Evolutionary conservation across 345 rosid genomes (phyloP).

Genomic region (Corchorus olitorius): DNA sequence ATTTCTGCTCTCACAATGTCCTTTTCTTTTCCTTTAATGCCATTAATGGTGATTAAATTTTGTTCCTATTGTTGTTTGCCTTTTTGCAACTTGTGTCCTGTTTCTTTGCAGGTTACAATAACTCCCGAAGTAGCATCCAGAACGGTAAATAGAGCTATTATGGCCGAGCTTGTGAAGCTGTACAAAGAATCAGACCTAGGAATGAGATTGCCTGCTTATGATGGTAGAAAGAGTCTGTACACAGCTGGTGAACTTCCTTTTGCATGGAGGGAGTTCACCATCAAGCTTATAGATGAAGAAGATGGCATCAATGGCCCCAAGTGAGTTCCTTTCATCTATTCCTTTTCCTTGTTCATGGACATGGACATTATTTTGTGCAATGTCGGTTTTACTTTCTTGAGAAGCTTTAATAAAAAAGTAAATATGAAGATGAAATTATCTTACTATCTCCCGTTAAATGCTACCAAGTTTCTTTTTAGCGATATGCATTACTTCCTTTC

Average conservation of each 20-base stretch:
- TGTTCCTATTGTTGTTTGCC: slow-evolving; percentile 52
- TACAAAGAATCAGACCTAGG: slow-evolving; percentile 92
- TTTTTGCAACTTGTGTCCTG: slow-evolving; percentile 40
- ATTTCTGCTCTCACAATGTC: slow-evolving; percentile 25
- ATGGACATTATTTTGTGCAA: slow-evolving; percentile 3
- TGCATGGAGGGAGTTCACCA: slow-evolving; percentile 75
- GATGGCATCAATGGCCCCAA: slow-evolving; percentile 81
- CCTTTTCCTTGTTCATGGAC: background rate
- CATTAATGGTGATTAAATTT: slow-evolving; percentile 36
- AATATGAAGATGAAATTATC: background rate
- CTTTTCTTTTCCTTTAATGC: slow-evolving; percentile 30
- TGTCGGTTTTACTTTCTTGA: slow-evolving; percentile 12
- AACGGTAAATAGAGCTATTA: slow-evolving; percentile 82
- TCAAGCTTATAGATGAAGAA: slow-evolving; percentile 81
- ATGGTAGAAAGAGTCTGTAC: slow-evolving; percentile 94
- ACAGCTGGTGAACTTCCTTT: slow-evolving; percentile 98
- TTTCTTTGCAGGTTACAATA: slow-evolving; percentile 79
- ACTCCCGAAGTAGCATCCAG: slow-evolving; percentile 93
- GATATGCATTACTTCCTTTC: slow-evolving; percentile 1
- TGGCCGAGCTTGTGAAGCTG: slow-evolving; percentile 88
- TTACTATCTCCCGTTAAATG: background rate
- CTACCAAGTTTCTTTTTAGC: background rate
- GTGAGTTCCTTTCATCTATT: slow-evolving; percentile 41
- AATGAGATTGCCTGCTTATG: slow-evolving; percentile 94
- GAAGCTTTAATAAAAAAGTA: slow-evolving; percentile 3